Conservation (phyloP, 495 filamentous ascomycete genomes). For the Lasiosphaeriaceae sp. region DNA sequence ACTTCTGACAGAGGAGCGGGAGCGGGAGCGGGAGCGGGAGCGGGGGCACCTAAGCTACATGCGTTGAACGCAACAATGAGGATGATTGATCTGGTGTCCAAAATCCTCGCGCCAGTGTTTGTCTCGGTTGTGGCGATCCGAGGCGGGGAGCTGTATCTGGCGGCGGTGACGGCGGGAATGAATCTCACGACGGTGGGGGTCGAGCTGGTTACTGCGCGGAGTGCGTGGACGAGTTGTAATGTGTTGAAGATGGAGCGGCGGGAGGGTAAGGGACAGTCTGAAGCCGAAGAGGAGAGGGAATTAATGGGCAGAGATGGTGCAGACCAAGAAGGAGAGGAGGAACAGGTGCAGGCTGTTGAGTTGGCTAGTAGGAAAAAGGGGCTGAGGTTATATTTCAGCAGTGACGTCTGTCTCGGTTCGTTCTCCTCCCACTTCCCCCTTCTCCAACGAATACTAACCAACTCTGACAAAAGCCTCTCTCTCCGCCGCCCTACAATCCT, state of each 20-base stretch:
- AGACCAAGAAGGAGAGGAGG: background rate
- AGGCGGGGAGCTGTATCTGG: background rate
- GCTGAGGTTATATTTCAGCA: constrained; percentile 6
- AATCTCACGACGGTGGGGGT: constrained; percentile 9
- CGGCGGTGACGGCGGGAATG: constrained; percentile 1
- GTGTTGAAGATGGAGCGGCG: background rate
- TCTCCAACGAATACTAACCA: background rate
- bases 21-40: background rate
- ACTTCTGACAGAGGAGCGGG: too few species aligned
- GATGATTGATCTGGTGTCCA: constrained; percentile 63
- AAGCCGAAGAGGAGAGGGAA: background rate
- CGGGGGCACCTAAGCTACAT: constrained; percentile 19
- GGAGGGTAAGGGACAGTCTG: background rate
- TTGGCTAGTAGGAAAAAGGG: background rate
- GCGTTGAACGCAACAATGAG: constrained; percentile 58
- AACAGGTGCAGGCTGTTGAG: background rate
- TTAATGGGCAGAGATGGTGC: background rate
- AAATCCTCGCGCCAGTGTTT: constrained; percentile 55
- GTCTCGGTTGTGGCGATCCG: constrained; percentile 44
- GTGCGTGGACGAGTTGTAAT: constrained; percentile 4
- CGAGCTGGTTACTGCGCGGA: constrained; percentile 1
- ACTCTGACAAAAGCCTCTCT: constrained; percentile 2
- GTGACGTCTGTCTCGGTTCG: constrained; percentile 9
- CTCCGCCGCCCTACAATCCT: constrained; percentile 12
- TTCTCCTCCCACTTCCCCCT: too few species aligned